Evolutionary conservation across 1,139 yeast genomes (phyloP), one percentile per base, ranked within the genome.

Genomic region (Yamadazyma dendronema): DNA sequence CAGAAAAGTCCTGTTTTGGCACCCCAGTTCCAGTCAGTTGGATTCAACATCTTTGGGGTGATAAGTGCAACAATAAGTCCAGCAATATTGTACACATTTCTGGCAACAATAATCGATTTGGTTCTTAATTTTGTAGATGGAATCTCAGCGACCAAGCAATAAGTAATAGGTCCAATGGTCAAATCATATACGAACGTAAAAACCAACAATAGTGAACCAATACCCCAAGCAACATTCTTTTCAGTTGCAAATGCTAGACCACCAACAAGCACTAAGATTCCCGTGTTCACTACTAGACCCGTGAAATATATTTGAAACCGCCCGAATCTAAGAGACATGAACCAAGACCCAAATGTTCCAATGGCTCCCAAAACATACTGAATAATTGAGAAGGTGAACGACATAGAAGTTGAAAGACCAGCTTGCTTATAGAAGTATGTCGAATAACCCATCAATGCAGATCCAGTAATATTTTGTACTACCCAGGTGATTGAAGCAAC

Each of bases 1-100:
- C 77, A 79, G 51, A 79, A 66, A 52, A 76, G 76, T 2, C 78
- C 84, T 13, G 79, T 66, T 54, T 79, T 78, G 26, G 81, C 84
- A 41, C 72, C 65, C 79, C 79, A 67, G 49, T 76, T 68, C 67
- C 79, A 77, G 9, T 73, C 73, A 12, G 70, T 64, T 3, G 80
- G 77, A 53, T 77, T 78, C 53, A 80, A 65, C 81, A 79, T 72
- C 52, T 77, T 74, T 13, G 85, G 84, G 10, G 21, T 67, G 51
- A 59, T 57, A 28, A 77, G 60, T 15, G 72, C 49, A 51, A 53
- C 63, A 29, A 74, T 59, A 43, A 79, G 67, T 28, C 72, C 69
- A 30, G 69, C 61, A 34, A 70, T 30, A 46, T 67, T 65, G 57
- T 74, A 74, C 30, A 67, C 53, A 48, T 72, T 70, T 54, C 81